Base-by-base conservation (phyloP, 2,329 filamentous ascomycete species). In the Epicoccum sorghinum region DNA sequence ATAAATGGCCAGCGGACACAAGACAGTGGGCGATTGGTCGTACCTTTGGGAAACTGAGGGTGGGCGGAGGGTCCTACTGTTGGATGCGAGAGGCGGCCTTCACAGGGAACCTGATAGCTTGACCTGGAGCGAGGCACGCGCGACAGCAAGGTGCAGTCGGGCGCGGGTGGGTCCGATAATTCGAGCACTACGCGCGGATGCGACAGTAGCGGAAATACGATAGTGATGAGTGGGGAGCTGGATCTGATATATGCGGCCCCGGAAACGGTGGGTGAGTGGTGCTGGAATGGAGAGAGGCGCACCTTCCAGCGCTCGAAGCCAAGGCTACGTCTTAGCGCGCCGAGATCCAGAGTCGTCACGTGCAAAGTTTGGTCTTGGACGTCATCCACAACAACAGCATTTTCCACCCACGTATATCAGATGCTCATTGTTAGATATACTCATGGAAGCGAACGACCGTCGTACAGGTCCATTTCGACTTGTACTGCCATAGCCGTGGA, bases 21-120 rank as follows among this genome's bases (percentile, higher is more conserved):
- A 62, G 57, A 56, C 51, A 62, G 51, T 43, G 61, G 62, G 62
- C 61, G 57, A 50, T 52, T 57, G 47, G 62, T 66, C 65, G 65
- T 68, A 68, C 65, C 65, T 68, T 68, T 48, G 65, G 65, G 55
- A 47, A 37, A 41, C 50, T 51, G 55, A 53, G 6, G 57, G 52
- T 43, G 50, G 59, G 46, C 45, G 44, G 54, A 47, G 53, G 45
- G 44, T 62, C 59, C 59, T 62, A 58, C 56, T 59, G 59, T 54
- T 58, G 55, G 37, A 22, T 55, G 45, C 45, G 45, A 61, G 52
- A 55, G 46, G 38, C 51, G 58, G 57, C 60, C 47, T 61, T 59
- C 44, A 56, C 57, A 57, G 48, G 58, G 57, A 52, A 58, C 49
- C 62, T 63, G 55, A 62, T 53, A 54, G 59, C 55, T 62, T 39